These are phyloP conservation scores for Lachancea dasiensis DNA, from an alignment of 805 yeast species.

Conservation along the genomic window DNA sequence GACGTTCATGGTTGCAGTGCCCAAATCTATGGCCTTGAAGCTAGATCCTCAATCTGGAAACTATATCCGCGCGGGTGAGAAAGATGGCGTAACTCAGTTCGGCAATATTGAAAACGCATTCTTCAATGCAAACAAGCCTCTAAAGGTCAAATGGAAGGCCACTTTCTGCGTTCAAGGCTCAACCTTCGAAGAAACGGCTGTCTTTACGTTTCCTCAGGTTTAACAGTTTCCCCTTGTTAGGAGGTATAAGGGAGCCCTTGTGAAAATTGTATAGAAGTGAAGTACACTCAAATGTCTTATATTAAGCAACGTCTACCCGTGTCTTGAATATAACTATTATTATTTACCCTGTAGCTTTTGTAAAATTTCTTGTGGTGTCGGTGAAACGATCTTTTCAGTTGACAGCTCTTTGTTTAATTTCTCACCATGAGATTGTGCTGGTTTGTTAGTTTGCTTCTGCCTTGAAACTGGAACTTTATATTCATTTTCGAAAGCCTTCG, in stretches of 20 bases:
- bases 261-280: slow-evolving; percentile 1
- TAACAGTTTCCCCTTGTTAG: slow-evolving; percentile 9
- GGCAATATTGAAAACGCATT: slow-evolving; percentile 32
- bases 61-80: slow-evolving; percentile 41
- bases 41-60: slow-evolving; percentile 60
- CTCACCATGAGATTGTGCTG: not conserved
- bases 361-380: slow-evolving; percentile 32
- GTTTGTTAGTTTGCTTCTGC: slow-evolving; percentile 21
- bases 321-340: not conserved
- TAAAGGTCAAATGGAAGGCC: slow-evolving; percentile 74
- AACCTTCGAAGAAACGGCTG: slow-evolving; percentile 52
- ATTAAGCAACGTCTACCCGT: not conserved
- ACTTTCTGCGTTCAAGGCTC: slow-evolving; percentile 47
- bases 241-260: not conserved
- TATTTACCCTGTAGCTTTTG: slow-evolving; percentile 31
- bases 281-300: not conserved
- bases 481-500: slow-evolving; percentile 31
- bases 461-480: slow-evolving; percentile 19
- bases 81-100: slow-evolving; percentile 49
- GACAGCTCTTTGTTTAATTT: slow-evolving; percentile 8
- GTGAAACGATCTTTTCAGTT: slow-evolving; percentile 22
- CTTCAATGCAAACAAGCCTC: slow-evolving; percentile 32
- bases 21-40: slow-evolving; percentile 51
- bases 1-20: slow-evolving; percentile 63
- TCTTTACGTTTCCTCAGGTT: slow-evolving; percentile 35